phyloP scores from a whole-genome alignment of 768 basidiomycete genomes.

The Lactarius sp. region DNA sequence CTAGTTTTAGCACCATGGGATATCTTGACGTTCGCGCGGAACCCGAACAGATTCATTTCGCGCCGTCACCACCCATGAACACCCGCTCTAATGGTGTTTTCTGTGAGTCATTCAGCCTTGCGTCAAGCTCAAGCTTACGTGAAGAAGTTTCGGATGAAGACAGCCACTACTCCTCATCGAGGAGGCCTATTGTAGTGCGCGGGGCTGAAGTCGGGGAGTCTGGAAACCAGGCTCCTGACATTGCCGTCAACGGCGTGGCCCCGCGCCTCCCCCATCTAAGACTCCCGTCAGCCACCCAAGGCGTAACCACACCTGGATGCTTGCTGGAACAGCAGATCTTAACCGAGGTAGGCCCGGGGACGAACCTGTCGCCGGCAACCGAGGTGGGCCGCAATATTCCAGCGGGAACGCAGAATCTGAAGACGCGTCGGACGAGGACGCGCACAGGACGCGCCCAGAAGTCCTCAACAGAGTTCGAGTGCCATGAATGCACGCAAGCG shows the following conservation, averaged over 20 bases:
- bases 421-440: not conserved
- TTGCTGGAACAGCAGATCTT: not conserved
- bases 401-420: not conserved
- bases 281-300: not conserved
- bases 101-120: not conserved
- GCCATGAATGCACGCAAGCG: not conserved
- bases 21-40: not conserved
- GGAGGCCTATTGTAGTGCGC: not conserved
- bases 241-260: conserved; percentile 1
- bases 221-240: not conserved
- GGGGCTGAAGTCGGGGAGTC: not conserved
- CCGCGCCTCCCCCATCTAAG: not conserved
- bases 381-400: not conserved
- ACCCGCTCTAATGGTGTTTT: too few relatives aligned
- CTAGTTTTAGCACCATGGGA: not conserved
- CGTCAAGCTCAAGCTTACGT: not conserved
- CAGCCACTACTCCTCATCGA: not conserved
- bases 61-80: not conserved
- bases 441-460: not conserved
- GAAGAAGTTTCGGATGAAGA: not conserved
- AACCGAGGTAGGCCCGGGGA: not conserved
- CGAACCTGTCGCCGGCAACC: not conserved
- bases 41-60: not conserved
- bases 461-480: not conserved
- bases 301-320: not conserved